Evolutionary conservation across 2,329 filamentous ascomycete genomes (phyloP).

Genomic region (Colletotrichum salicis): DNA sequence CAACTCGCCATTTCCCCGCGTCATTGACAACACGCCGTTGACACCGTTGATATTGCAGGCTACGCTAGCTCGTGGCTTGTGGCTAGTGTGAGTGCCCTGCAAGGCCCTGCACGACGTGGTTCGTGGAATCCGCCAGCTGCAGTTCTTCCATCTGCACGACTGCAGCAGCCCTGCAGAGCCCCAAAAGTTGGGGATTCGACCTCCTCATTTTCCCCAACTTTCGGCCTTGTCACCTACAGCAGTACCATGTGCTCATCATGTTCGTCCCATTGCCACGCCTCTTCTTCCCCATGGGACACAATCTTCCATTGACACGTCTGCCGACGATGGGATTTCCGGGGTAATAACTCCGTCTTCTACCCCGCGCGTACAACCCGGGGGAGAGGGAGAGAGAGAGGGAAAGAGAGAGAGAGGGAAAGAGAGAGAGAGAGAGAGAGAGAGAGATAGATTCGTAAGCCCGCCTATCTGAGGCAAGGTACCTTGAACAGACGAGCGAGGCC

Average conservation of each 20-base stretch:
- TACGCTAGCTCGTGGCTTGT: neutral
- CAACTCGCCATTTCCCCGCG: neutral
- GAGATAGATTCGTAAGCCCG: neutral
- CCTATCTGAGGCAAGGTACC: neutral
- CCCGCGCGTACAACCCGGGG: slow-evolving; percentile 7
- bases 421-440: neutral
- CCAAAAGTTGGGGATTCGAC: slow-evolving; percentile 28
- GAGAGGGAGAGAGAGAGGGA: neutral
- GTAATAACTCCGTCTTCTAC: slow-evolving; percentile 25
- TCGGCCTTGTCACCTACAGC: neutral
- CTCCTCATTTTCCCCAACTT: slow-evolving; percentile 7
- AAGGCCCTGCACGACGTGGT: slow-evolving; percentile 4
- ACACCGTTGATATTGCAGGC: neutral
- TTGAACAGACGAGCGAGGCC: neutral
- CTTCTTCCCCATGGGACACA: neutral
- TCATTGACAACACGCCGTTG: neutral
- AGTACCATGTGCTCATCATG: neutral
- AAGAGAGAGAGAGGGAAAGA: neutral
- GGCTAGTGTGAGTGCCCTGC: neutral
- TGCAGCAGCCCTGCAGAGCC: slow-evolving; percentile 26
- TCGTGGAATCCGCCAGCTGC: slow-evolving; percentile 25
- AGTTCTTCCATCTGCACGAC: slow-evolving; percentile 30
- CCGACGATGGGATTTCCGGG: slow-evolving; percentile 7
- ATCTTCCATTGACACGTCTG: neutral
- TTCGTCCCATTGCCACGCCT: neutral